Conservation (phyloP, 2,329 filamentous ascomycete genomes). For the Penicillium sp. region DNA sequence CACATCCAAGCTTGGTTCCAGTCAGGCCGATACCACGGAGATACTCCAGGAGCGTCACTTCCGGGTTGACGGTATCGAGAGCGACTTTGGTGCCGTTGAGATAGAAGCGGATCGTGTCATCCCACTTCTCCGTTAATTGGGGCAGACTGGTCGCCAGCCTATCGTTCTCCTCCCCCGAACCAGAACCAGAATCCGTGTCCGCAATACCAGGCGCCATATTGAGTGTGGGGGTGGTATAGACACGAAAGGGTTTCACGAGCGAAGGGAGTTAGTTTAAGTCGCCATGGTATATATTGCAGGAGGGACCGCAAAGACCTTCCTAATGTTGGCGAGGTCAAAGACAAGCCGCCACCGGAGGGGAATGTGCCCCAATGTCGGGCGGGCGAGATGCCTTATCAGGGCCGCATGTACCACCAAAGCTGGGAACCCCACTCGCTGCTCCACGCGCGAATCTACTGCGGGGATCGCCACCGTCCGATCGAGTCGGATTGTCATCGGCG, state of each 20-base stretch:
- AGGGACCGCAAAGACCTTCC: conserved; percentile 15
- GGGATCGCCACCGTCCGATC: conserved; percentile 42
- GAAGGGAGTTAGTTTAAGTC: not conserved
- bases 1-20: conserved; percentile 93
- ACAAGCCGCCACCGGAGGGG: not conserved
- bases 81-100: conserved; percentile 89
- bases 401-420: conserved; percentile 8
- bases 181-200: conserved; percentile 40
- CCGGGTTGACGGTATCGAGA: conserved; percentile 83
- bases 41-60: conserved; percentile 89
- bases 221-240: conserved; percentile 3
- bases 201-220: conserved; percentile 60
- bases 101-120: conserved; percentile 88
- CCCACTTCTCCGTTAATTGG: conserved; percentile 70
- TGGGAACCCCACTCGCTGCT: conserved; percentile 14
- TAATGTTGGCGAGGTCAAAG: conserved; percentile 3
- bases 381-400: conserved; percentile 9
- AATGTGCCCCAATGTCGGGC: conserved; percentile 1
- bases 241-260: conserved; percentile 5
- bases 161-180: conserved; percentile 45
- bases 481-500: conserved; percentile 5
- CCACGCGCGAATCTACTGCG: conserved; percentile 26
- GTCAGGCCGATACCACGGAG: conserved; percentile 88
- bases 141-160: conserved; percentile 49
- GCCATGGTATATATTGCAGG: conserved; percentile 7